Base-by-base conservation (phyloP, 1,284 basidiomycete species). In the Rhodotorula sp. region DNA sequence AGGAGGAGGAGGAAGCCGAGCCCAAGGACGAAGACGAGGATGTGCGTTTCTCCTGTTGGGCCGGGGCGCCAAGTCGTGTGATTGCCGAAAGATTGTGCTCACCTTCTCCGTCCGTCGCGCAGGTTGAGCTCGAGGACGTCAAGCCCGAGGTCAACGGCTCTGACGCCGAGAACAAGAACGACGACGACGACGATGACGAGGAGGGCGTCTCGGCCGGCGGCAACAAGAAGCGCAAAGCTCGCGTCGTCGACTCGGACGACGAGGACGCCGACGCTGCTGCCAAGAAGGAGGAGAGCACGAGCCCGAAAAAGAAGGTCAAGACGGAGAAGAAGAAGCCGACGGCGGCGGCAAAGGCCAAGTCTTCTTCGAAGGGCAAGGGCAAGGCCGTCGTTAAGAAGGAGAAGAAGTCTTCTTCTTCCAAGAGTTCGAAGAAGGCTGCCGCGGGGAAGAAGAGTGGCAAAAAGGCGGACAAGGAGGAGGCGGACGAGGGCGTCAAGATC, bases 391-490 rank as follows among this genome's bases (percentile, higher is more conserved):
- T 29, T 26, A 44, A 44, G 42, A 59, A 59, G 57, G 72, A 59
- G 72, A 69, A 73, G 70, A 42, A 42, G 24, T 49, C 48, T 49
- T 49, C 49, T 51, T 22, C 49, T 51, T 22, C 49, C 24, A 83
- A 82, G 76, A 79, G 60, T 84, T 88, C 90, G 78, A 88, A 88
- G 79, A 89, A 89, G 80, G 83, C 83, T 22, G 85, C 45, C 81
- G 44, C 58, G 22, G 37, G 37, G 6, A 59, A 59, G 42, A 44
- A 44, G 37, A n/a, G 42, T 42, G 45, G 45, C 79, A 59, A 45
- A 14, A 62, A 62, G 62, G 44, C 7, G 76, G 78, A 79, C 45
- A 49, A 74, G 77, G 67, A 79, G 66, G 81, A 85, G 78, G 81
- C 86, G 18, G 64, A 75, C 66, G 76, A 66, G 68, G 78, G 64